Evolutionary conservation across 331 rosid genomes (phyloP).

Genomic region (Acacia pycnantha): DNA sequence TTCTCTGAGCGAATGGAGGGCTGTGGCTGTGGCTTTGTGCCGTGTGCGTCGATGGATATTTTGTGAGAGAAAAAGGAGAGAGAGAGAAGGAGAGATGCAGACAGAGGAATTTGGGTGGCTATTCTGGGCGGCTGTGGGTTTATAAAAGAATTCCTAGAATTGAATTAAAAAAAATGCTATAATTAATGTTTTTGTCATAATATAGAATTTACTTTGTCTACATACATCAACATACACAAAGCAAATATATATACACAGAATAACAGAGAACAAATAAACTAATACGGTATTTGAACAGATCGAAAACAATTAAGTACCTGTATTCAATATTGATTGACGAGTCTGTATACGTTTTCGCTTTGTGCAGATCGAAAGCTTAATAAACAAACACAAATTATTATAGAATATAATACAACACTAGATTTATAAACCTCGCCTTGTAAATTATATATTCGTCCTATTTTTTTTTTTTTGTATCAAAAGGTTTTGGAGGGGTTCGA

Average conservation of each 20-base stretch:
- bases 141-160: conserved; percentile 27
- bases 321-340: too few species aligned
- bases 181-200: not conserved
- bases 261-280: not conserved
- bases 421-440: too few species aligned
- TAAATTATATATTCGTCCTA: too few species aligned
- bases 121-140: conserved; percentile 65
- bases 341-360: not conserved
- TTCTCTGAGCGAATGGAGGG: conserved; percentile 41
- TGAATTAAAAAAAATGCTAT: not conserved
- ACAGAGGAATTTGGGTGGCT: conserved; percentile 62
- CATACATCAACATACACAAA: not conserved
- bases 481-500: too few species aligned
- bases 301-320: not conserved
- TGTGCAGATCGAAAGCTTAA: not conserved
- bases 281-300: not conserved
- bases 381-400: not conserved
- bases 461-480: too few species aligned
- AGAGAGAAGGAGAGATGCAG: conserved; percentile 22
- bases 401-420: too few species aligned
- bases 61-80: conserved; percentile 29
- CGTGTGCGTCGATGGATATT: conserved; percentile 38
- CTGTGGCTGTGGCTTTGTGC: conserved; percentile 17
- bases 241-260: not conserved
- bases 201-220: not conserved